Conservation (phyloP, 345 rosid species). For the Lagerstroemia speciosa region DNA sequence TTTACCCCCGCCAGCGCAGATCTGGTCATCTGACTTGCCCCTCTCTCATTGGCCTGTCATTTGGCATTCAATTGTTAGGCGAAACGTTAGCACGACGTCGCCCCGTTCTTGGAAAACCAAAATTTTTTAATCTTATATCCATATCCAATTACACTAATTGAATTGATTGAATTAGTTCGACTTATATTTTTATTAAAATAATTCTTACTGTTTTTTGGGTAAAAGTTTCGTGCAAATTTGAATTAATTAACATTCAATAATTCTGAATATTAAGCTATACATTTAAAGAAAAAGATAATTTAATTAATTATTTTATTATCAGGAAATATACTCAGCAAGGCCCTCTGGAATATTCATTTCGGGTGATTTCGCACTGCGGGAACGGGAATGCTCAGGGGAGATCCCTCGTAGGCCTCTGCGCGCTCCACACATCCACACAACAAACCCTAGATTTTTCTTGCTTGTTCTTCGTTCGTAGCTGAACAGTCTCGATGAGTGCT, state of each 20-base stretch:
- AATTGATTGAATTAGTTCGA: not conserved
- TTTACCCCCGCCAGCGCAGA: not conserved
- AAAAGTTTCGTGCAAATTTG: no score
- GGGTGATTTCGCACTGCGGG: not conserved
- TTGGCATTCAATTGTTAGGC: not conserved
- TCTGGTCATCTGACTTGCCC: not conserved
- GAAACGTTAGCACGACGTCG: not conserved
- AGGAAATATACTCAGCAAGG: no score
- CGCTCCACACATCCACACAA: not conserved
- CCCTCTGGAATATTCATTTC: no score
- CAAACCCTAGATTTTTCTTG: slow-evolving; percentile 4
- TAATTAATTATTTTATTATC: no score
- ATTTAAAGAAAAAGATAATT: no score
- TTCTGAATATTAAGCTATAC: no score
- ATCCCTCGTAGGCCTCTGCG: not conserved
- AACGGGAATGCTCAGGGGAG: not conserved
- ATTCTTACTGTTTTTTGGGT: no score
- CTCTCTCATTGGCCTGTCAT: not conserved
- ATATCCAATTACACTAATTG: not conserved
- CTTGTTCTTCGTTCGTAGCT: not conserved
- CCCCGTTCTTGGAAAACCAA: slow-evolving; percentile 5
- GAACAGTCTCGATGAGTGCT: not conserved
- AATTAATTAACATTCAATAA: no score
- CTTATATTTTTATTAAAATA: not conserved
- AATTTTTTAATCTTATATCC: not conserved